Percentiles rank a stretch among this genome's conserved stretches.
phyloP scores from a whole-genome alignment of 768 basidiomycete genomes.

The Mycena galopus region DNA sequence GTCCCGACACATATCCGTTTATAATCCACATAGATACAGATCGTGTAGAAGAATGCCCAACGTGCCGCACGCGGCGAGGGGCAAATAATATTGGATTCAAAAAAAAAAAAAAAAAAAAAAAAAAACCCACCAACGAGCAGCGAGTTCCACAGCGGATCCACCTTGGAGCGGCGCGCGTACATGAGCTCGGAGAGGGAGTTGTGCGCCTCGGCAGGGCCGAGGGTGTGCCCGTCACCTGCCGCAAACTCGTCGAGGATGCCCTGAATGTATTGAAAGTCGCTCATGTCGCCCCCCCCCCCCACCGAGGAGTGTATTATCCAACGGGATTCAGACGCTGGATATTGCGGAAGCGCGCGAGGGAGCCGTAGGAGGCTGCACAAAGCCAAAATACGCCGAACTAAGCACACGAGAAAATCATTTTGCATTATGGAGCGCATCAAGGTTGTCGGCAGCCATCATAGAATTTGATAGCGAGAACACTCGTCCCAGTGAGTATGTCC shows the following conservation, averaged over 20 bases:
- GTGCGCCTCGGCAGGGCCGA: conserved; percentile 92
- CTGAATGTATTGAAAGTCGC: conserved; percentile 96
- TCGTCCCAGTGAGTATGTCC: conserved; percentile 96
- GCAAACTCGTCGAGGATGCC: conserved; percentile 84
- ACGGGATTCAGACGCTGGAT: conserved; percentile 89
- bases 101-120: too few species aligned
- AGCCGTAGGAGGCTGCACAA: conserved; percentile 90
- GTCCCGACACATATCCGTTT: too few species aligned
- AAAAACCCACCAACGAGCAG: conserved; percentile 91
- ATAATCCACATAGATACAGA: too few species aligned
- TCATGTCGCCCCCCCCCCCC: conserved; percentile 98
- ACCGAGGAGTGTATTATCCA: conserved; percentile 86
- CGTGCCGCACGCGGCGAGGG: too few species aligned
- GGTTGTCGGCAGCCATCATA: conserved; percentile 98
- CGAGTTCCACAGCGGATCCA: conserved; percentile 96
- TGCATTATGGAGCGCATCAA: conserved; percentile 67
- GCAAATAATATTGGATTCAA: too few species aligned
- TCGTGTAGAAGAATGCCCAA: too few species aligned
- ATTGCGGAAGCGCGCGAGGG: conserved; percentile 96
- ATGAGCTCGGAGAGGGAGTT: conserved; percentile 92
- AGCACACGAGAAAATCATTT: background rate
- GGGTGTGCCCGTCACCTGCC: conserved; percentile 83
- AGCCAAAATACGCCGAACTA: background rate
- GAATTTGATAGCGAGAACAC: conserved; percentile 93
- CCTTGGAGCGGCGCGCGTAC: conserved; percentile 89